Conservation (phyloP, 495 filamentous ascomycete genomes). For the Melanomma pulvis-pyrius region DNA sequence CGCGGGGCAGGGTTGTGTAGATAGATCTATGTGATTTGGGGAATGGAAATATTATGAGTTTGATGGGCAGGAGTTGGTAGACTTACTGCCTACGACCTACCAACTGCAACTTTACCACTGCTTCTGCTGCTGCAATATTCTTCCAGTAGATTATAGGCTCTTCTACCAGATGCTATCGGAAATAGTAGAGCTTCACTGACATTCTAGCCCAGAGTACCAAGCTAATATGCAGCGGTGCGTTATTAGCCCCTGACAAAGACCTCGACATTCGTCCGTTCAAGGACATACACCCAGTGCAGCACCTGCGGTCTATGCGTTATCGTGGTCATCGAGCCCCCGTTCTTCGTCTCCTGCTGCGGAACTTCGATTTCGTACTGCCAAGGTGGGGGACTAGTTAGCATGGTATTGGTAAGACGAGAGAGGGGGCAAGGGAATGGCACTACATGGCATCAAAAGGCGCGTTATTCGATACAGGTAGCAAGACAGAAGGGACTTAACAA, state of each 20-base stretch:
- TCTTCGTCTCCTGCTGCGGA: neutral
- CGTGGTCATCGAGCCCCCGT: neutral
- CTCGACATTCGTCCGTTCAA: constrained; percentile 25
- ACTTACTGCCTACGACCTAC: no score
- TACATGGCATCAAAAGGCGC: neutral
- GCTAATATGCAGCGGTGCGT: no score
- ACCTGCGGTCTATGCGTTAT: constrained; percentile 32
- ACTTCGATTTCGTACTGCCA: constrained; percentile 33
- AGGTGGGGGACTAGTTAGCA: neutral
- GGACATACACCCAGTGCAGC: constrained; percentile 39
- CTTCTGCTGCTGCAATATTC: no score
- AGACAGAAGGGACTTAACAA: neutral
- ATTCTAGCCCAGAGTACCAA: no score
- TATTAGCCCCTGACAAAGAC: neutral
- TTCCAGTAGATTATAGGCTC: no score
- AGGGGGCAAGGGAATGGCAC: neutral
- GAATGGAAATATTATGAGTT: no score
- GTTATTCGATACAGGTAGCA: neutral
- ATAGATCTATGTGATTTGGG: no score
- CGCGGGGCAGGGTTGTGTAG: no score
- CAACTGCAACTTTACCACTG: no score
- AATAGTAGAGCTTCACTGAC: no score
- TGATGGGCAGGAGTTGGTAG: no score
- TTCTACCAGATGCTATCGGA: no score
- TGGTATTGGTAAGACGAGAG: neutral